phyloP scores from a whole-genome alignment of 2,329 filamentous ascomycete genomes.

The Ascosphaera acerosa region DNA sequence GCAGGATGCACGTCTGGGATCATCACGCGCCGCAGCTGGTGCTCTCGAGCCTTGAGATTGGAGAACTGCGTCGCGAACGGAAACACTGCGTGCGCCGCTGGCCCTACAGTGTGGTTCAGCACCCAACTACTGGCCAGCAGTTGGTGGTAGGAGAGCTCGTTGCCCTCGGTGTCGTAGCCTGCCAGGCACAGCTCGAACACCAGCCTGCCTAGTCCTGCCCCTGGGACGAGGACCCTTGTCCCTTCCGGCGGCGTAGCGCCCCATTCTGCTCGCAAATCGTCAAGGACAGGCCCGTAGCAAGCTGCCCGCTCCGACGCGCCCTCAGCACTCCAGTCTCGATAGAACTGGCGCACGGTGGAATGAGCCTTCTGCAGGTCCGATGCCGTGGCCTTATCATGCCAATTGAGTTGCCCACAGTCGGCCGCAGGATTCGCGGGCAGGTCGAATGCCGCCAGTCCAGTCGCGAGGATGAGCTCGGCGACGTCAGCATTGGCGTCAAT shows the following conservation, averaged over 20 bases:
- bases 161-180: constrained; percentile 60
- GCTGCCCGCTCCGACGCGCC: constrained; percentile 48
- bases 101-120: constrained; percentile 27
- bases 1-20: constrained; percentile 64
- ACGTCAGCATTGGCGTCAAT: constrained; percentile 75
- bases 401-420: constrained; percentile 26
- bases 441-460: constrained; percentile 41
- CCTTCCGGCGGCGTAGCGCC: constrained; percentile 13
- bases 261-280: constrained; percentile 31
- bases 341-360: constrained; percentile 81
- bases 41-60: constrained; percentile 46
- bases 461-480: constrained; percentile 49
- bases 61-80: constrained; percentile 78
- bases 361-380: constrained; percentile 72
- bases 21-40: constrained; percentile 48
- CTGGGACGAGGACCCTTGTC: constrained; percentile 56
- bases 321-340: constrained; percentile 74
- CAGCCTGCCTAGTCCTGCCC: constrained; percentile 65
- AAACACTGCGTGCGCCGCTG: constrained; percentile 44
- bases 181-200: constrained; percentile 60
- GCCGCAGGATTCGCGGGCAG: constrained; percentile 17
- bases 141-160: constrained; percentile 93
- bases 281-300: constrained; percentile 50
- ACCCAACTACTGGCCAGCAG: constrained; percentile 52
- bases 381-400: constrained; percentile 44